These are phyloP conservation scores for Penicillium maclennaniae DNA, from an alignment of 495 filamentous ascomycete species.

Conservation along the genomic window DNA sequence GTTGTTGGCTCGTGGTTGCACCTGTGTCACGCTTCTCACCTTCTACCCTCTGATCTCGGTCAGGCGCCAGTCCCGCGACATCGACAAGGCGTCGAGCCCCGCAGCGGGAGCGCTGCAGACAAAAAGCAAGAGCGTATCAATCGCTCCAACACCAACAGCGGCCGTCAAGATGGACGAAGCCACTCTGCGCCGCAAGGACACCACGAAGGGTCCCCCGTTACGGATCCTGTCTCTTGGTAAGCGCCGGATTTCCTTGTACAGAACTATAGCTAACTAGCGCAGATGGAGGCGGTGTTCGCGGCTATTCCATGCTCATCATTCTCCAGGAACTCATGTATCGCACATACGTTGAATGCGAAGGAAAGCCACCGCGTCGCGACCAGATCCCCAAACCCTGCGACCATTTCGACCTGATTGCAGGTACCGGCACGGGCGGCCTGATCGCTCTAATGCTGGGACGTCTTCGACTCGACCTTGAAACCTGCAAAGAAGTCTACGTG, in stretches of 20 bases:
- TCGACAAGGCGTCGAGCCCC: conserved; percentile 29
- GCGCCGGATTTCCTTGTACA: conserved; percentile 19
- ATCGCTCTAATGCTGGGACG: conserved; percentile 96
- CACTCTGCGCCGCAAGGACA: conserved; percentile 73
- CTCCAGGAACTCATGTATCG: conserved; percentile 95
- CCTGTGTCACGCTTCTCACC: conserved; percentile 13
- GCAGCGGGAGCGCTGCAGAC: conserved; percentile 25
- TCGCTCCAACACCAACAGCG: conserved; percentile 7
- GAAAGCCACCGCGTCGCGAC: conserved; percentile 73
- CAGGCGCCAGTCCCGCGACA: conserved; percentile 23
- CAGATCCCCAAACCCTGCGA: conserved; percentile 97
- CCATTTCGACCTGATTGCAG: conserved; percentile 94
- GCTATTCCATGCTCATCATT: conserved; percentile 94
- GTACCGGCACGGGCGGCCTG: conserved; percentile 90
- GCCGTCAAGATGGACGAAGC: conserved; percentile 29
- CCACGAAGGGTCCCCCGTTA: conserved; percentile 88
- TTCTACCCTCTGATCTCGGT: conserved; percentile 17
- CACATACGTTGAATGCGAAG: conserved; percentile 80
- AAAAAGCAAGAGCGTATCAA: conserved; percentile 9
- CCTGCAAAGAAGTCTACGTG: conserved; percentile 93
- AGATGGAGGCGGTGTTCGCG: conserved; percentile 96
- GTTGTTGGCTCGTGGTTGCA: conserved; percentile 11
- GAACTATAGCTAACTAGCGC: conserved; percentile 16
- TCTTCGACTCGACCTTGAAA: conserved; percentile 86
- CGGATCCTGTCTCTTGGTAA: conserved; percentile 87